These are phyloP conservation scores for Elsinoe perseae DNA, from an alignment of 2,329 filamentous ascomycete genomes.

Conservation along the genomic window DNA sequence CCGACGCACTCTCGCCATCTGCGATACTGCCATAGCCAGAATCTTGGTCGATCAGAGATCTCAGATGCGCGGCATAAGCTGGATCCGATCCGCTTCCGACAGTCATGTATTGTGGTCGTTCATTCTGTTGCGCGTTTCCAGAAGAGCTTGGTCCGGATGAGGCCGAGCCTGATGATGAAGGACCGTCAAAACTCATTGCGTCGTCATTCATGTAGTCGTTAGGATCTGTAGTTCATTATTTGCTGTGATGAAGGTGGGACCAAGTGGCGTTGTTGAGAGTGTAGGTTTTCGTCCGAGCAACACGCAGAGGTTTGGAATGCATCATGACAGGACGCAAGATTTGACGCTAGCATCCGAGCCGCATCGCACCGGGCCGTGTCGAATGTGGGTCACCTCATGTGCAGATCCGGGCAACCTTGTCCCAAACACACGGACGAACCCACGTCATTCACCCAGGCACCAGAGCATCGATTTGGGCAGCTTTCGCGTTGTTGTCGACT, in stretches of 20 bases:
- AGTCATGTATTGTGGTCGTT: conserved; percentile 68
- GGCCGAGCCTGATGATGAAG: conserved; percentile 25
- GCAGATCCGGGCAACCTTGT: conserved; percentile 5
- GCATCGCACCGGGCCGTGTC: conserved; percentile 5
- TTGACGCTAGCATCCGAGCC: conserved; percentile 9
- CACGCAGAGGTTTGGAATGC: conserved; percentile 14
- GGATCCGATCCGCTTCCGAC: conserved; percentile 77
- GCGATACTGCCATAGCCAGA: conserved; percentile 82
- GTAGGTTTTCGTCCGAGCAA: conserved; percentile 11
- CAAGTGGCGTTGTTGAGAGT: not conserved
- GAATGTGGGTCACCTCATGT: not conserved
- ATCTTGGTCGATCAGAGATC: conserved; percentile 74
- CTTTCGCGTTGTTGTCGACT: not conserved
- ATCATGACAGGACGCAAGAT: not conserved
- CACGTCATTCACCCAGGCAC: conserved; percentile 13
- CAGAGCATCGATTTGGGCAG: not conserved
- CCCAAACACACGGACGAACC: not conserved
- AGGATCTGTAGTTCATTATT: conserved; percentile 6
- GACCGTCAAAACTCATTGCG: conserved; percentile 30
- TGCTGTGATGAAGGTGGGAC: conserved; percentile 6
- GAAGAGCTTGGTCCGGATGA: conserved; percentile 24
- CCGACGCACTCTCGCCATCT: conserved; percentile 50
- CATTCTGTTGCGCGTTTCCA: conserved; percentile 24
- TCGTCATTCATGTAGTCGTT: conserved; percentile 5
- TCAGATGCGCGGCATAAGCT: conserved; percentile 70